Percentiles rank a stretch among this genome's conserved stretches.
phyloP scores from a whole-genome alignment of 1,284 basidiomycete genomes.

The Tausonia pullulans region DNA sequence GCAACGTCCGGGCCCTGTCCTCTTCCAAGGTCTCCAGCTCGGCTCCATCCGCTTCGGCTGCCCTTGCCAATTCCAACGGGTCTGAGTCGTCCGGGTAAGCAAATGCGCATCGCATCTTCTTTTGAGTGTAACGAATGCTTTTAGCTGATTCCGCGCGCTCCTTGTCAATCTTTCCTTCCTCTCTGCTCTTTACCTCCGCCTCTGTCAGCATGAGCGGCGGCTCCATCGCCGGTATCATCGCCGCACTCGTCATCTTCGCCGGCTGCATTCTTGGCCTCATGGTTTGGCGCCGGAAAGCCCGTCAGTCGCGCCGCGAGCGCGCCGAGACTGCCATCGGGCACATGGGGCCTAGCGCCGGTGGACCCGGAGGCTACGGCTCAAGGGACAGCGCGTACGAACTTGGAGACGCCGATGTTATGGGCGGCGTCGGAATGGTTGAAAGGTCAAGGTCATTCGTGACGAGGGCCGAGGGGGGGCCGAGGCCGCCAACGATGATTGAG shows the following conservation, averaged over 20 bases:
- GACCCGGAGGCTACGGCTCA: background rate
- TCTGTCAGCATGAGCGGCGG: constrained; percentile 6
- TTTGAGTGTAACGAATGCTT: no score
- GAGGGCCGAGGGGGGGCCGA: background rate
- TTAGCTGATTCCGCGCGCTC: no score
- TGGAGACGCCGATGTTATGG: background rate
- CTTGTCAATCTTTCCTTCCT: no score
- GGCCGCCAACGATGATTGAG: constrained; percentile 15
- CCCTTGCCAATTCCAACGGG: no score
- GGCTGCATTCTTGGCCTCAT: background rate
- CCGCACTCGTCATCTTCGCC: constrained; percentile 7
- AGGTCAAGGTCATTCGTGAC: background rate
- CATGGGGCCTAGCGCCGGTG: background rate
- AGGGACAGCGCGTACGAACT: background rate
- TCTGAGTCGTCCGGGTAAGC: no score
- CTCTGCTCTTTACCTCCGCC: no score
- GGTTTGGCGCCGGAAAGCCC: background rate
- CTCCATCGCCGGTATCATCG: constrained; percentile 11
- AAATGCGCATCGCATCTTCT: no score
- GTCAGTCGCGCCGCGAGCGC: background rate
- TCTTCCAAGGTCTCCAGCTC: no score
- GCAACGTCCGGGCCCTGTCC: no score
- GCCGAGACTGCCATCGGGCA: background rate
- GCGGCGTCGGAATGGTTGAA: constrained; percentile 2
- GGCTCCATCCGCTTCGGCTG: no score